Evolutionary conservation across 768 basidiomycete species (phyloP).

Genomic region (Ramaria rubella): DNA sequence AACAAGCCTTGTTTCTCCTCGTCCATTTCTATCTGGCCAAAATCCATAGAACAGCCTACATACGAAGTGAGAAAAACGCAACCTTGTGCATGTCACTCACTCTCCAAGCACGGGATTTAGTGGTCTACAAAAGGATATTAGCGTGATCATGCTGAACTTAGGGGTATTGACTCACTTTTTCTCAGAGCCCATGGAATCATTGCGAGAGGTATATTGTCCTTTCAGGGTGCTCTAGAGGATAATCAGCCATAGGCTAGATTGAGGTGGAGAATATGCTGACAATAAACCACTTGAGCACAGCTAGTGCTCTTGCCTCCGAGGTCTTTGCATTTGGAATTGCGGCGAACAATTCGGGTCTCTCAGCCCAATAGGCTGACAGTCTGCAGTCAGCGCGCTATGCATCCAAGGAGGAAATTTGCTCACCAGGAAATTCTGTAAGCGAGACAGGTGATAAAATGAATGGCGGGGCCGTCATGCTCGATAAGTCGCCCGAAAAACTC

Average conservation of each 20-base stretch:
- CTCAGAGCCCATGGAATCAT: conserved; percentile 94
- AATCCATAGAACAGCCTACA: conserved; percentile 75
- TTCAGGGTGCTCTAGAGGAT: conserved; percentile 90
- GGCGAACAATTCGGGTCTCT: conserved; percentile 85
- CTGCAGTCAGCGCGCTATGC: conserved; percentile 2
- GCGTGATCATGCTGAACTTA: neutral
- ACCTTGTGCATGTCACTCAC: no score
- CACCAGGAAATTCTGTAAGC: conserved; percentile 87
- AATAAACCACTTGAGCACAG: conserved; percentile 95
- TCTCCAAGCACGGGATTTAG: conserved; percentile 94
- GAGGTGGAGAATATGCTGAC: conserved; percentile 46
- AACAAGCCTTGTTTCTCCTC: conserved; percentile 75
- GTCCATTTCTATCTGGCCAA: conserved; percentile 70
- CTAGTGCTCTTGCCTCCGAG: conserved; percentile 65
- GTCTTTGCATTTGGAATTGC: conserved; percentile 73
- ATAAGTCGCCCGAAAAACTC: conserved; percentile 83
- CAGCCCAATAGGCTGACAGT: conserved; percentile 89
- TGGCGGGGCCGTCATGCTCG: conserved; percentile 75
- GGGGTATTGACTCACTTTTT: conserved; percentile 65
- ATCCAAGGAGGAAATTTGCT: conserved; percentile 17
- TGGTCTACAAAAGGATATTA: conserved; percentile 45
- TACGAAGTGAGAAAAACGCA: neutral
- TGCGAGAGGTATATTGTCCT: conserved; percentile 90
- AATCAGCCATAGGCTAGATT: no score
- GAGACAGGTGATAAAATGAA: conserved; percentile 92